Evolutionary conservation across 164 flowering plant species (phyloP), one percentile per base, ranked within the genome.

Genomic region (Vitis amurensis): DNA sequence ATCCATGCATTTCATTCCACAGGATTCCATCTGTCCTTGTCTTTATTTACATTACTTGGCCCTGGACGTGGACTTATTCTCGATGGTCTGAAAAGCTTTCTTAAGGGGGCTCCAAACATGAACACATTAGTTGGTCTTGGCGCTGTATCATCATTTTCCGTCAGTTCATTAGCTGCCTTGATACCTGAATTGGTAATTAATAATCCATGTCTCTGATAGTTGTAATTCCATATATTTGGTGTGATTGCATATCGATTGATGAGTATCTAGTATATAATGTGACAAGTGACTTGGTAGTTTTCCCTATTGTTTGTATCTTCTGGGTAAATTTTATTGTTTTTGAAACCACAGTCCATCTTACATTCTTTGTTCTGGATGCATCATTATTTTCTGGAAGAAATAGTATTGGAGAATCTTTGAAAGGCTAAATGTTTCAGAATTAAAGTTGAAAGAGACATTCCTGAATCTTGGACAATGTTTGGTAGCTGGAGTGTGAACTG

Each of bases 41-140:
- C 91, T 74, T 82, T 96, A 53, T 87, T 91, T 82, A 91, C 99
- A 53, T 84, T 96, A 82, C 83, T 96, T 77, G 98, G 90, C 74
- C 99, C 99, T 75, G 99, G 99, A 5, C 91, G 97, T 44, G 88
- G 84, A 66, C 91, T 96, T 69, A 89, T 96, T 59, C 16, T 84
- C 74, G 98, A 93, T 84, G 99, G 99, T 51, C 61, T 93, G 47
- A 93, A 82, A 79, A 93, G 95, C 73, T 88, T 96, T 65, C 64
- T 82, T 50, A 91, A 80, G 78, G 97, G 98, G 67, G 79, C 85
- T 70, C 99, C 99, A 63, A 96, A 96, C 79, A 96, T 96, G 99
- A 96, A 96, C 72, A 91, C 99, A 51, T 84, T 96, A 86, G 98
- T 96, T 82, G 95, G 99, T 79, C 98, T 96, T 74, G 99, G 99